phyloP scores from a whole-genome alignment of 108 stramenopile species.

The Skeletonema grethae region DNA sequence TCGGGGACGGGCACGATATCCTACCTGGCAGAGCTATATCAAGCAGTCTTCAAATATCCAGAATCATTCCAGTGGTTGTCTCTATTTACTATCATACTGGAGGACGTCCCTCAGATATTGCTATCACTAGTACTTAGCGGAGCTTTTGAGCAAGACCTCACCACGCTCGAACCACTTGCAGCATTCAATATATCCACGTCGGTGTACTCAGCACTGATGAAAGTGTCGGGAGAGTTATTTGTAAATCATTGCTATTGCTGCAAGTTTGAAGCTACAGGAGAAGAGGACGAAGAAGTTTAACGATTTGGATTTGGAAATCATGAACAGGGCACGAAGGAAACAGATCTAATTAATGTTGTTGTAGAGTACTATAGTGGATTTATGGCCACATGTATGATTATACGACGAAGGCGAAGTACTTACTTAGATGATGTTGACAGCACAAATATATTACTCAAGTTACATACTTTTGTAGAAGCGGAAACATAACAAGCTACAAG shows the following conservation, averaged over 20 bases:
- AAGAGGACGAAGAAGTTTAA: slow-evolving; percentile 12
- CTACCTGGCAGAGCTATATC: slow-evolving; percentile 23
- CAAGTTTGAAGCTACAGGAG: slow-evolving; percentile 14
- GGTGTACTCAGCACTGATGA: slow-evolving; percentile 30
- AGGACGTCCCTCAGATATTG: slow-evolving; percentile 34
- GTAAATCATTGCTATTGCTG: slow-evolving; percentile 36
- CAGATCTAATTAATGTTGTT: too few species aligned
- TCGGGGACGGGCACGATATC: slow-evolving; percentile 14
- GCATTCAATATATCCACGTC: slow-evolving; percentile 39
- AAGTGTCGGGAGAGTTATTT: slow-evolving; percentile 27
- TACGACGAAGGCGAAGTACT: background rate
- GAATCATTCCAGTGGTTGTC: too few species aligned
- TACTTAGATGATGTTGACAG: background rate
- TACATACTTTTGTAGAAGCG: too few species aligned
- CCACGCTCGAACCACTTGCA: slow-evolving; percentile 11
- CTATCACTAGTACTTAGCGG: slow-evolving; percentile 26
- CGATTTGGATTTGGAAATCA: background rate
- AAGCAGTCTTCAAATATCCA: slow-evolving; percentile 12
- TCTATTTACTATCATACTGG: slow-evolving; percentile 6
- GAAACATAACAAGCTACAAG: background rate
- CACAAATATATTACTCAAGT: background rate
- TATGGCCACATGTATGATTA: too few species aligned
- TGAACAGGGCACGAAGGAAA: too few species aligned
- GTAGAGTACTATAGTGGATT: too few species aligned
- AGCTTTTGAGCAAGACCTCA: slow-evolving; percentile 8